Percentiles rank a stretch among this genome's conserved stretches.
Conservation (phyloP, 2,329 filamentous ascomycete genomes). For the Bipolaris victoriae region DNA sequence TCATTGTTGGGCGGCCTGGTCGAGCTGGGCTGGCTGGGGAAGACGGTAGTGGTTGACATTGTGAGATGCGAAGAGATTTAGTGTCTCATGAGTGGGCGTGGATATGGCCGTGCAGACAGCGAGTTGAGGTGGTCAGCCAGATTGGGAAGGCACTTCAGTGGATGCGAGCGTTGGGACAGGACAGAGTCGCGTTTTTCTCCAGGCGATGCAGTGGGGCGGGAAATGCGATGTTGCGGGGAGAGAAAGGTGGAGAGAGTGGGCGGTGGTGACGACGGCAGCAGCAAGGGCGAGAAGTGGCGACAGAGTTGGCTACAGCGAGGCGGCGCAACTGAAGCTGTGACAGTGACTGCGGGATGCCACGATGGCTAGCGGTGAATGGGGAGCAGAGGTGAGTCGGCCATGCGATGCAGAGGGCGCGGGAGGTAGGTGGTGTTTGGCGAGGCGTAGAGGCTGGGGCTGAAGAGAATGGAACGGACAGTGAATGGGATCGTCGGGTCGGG, state of each 20-base stretch:
- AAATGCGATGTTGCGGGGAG: constrained; percentile 1
- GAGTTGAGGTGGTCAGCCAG: constrained; percentile 4
- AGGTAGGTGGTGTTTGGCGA: not conserved
- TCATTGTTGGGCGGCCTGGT: constrained; percentile 10
- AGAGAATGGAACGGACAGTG: not conserved
- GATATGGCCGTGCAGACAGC: not conserved
- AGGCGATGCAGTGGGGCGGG: not conserved
- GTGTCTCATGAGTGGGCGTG: constrained; percentile 16
- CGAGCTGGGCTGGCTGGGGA: constrained; percentile 8
- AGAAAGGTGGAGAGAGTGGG: constrained; percentile 4
- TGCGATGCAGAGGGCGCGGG: constrained; percentile 26
- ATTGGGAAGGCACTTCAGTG: constrained; percentile 12
- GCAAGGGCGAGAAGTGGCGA: constrained; percentile 36
- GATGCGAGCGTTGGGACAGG: constrained; percentile 1
- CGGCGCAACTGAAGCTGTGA: constrained; percentile 12
- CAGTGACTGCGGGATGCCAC: constrained; percentile 23
- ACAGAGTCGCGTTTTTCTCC: not conserved
- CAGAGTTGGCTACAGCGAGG: constrained; percentile 3
- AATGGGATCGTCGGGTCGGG: constrained; percentile 1
- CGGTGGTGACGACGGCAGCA: constrained; percentile 38
- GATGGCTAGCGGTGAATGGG: constrained; percentile 23
- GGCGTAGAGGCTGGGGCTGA: not conserved
- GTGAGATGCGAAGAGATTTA: constrained; percentile 8
- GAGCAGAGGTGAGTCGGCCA: constrained; percentile 27
- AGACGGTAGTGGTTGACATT: constrained; percentile 16